Conservation (phyloP, 148 eudicot species). For the Cornus kousa region DNA sequence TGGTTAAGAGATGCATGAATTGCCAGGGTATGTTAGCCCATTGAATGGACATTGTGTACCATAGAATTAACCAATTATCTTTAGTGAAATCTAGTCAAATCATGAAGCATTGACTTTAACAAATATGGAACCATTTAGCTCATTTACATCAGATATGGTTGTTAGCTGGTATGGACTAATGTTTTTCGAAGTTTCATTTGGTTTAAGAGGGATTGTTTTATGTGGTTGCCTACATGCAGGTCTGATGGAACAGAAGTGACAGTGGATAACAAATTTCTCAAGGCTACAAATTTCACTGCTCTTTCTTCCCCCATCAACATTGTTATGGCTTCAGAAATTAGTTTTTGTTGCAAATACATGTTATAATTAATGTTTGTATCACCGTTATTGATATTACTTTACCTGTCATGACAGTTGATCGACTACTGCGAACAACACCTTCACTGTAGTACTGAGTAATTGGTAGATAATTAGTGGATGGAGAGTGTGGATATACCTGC, state of each 20-base stretch:
- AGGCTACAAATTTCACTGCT: constrained; percentile 43
- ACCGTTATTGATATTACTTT: neutral
- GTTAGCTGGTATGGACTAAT: neutral
- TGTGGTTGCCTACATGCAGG: constrained; percentile 39
- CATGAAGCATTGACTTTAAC: too few species aligned
- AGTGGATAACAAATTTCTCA: constrained; percentile 84
- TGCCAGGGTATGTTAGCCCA: neutral
- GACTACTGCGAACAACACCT: constrained; percentile 73
- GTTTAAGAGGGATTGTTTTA: neutral
- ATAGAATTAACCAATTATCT: neutral
- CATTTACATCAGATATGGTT: neutral
- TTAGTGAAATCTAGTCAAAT: too few species aligned
- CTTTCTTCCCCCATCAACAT: neutral
- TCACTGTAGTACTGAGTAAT: constrained; percentile 26
- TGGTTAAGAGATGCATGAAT: too few species aligned
- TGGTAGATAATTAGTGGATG: neutral
- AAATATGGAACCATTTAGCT: neutral
- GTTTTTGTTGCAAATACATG: neutral
- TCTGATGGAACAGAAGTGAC: constrained; percentile 21
- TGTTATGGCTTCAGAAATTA: neutral
- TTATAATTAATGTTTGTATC: neutral
- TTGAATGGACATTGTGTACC: neutral
- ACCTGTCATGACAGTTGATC: constrained; percentile 64
- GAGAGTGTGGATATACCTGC: neutral
- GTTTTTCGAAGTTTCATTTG: constrained; percentile 3